Conservation (phyloP, 192 early-diverging fungal genomes). For the Coemansia erecta region DNA sequence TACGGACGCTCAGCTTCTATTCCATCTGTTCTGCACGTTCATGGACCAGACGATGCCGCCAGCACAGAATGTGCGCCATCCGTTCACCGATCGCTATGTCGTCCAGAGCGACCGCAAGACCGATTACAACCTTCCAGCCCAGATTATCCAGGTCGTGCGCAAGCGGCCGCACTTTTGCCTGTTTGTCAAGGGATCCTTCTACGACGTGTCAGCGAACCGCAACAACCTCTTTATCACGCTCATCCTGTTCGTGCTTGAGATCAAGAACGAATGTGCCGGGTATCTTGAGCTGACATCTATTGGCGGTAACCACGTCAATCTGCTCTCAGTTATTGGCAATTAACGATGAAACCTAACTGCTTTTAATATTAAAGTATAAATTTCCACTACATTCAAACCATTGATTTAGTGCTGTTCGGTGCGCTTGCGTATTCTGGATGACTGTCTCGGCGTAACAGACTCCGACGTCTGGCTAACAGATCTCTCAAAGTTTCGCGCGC, state of each 20-base stretch:
- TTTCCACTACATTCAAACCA: neutral
- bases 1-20: constrained; percentile 58
- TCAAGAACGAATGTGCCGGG: constrained; percentile 55
- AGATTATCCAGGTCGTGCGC: constrained; percentile 58
- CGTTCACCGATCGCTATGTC: constrained; percentile 59
- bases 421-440: constrained; percentile 33
- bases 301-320: constrained; percentile 53
- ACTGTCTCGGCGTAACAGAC: constrained; percentile 5
- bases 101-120: constrained; percentile 54
- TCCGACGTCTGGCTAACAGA: constrained; percentile 7
- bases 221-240: constrained; percentile 50
- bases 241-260: constrained; percentile 56
- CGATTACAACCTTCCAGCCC: constrained; percentile 47
- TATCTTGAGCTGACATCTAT: constrained; percentile 60
- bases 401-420: neutral
- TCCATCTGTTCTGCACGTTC: constrained; percentile 62
- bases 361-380: too few species aligned
- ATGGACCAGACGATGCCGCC: constrained; percentile 60
- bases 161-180: constrained; percentile 56
- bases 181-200: constrained; percentile 55
- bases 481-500: constrained; percentile 30
- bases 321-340: constrained; percentile 55
- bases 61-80: constrained; percentile 46
- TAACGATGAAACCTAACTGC: constrained; percentile 7
- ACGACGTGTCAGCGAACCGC: constrained; percentile 56